Evolutionary conservation across 1,139 yeast species (phyloP).

Genomic region (Candida sp.): DNA sequence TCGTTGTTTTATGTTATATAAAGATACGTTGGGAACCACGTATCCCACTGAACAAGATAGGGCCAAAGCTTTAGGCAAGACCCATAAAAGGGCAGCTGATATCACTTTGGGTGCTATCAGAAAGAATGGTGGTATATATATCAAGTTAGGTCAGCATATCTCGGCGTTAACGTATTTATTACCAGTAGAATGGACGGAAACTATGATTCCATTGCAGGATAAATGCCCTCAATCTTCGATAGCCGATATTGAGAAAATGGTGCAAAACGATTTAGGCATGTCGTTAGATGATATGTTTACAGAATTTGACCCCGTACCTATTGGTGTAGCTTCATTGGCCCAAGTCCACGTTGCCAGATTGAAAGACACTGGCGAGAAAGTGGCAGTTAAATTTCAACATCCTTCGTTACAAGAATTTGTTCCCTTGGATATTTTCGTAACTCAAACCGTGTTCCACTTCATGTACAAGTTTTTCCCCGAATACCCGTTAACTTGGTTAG

Average conservation of each 20-base stretch:
- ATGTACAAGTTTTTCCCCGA: constrained; percentile 86
- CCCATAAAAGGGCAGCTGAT: constrained; percentile 72
- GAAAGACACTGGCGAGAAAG: constrained; percentile 59
- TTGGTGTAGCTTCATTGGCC: constrained; percentile 95
- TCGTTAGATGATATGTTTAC: constrained; percentile 62
- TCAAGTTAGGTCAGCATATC: constrained; percentile 92
- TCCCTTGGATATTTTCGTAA: constrained; percentile 81
- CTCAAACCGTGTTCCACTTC: constrained; percentile 69
- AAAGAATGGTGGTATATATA: constrained; percentile 86
- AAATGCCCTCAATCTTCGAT: constrained; percentile 80
- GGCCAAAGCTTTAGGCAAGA: constrained; percentile 47
- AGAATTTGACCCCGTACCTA: constrained; percentile 68
- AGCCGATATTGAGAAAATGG: constrained; percentile 66
- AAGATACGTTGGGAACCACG: constrained; percentile 47
- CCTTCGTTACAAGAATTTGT: constrained; percentile 86
- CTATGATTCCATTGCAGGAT: constrained; percentile 93
- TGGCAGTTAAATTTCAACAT: constrained; percentile 94
- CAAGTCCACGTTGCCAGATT: constrained; percentile 86
- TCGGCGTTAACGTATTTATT: constrained; percentile 87
- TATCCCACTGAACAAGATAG: constrained; percentile 50
- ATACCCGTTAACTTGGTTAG: constrained; percentile 89
- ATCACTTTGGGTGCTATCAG: constrained; percentile 80
- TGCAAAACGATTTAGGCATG: constrained; percentile 62
- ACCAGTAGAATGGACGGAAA: constrained; percentile 92
- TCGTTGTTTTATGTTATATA: constrained; percentile 63